Conservation (phyloP, 2,329 filamentous ascomycete genomes). For the Colletotrichum higginsianum region DNA sequence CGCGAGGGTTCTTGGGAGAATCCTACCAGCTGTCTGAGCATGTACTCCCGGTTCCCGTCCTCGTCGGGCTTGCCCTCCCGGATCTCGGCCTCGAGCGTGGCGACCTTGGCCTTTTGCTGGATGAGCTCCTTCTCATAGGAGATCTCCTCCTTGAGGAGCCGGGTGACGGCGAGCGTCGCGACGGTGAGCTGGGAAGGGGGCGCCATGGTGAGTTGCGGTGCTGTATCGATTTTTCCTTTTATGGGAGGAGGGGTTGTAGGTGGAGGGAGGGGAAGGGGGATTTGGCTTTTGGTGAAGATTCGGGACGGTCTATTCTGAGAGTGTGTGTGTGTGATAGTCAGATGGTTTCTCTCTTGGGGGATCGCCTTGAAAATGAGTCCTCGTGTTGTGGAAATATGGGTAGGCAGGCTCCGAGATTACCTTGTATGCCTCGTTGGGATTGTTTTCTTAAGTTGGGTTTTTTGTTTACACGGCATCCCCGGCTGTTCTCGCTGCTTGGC, state of each 20-base stretch:
- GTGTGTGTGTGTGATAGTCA: neutral
- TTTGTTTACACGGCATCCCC: slow-evolving; percentile 39
- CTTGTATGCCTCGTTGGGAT: slow-evolving; percentile 13
- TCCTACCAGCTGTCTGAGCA: slow-evolving; percentile 88
- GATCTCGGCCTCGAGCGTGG: slow-evolving; percentile 76
- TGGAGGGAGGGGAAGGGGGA: neutral
- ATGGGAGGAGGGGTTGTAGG: too few relatives aligned
- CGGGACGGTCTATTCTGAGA: neutral
- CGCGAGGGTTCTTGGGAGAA: neutral
- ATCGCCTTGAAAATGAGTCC: neutral
- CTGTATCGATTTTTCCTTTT: neutral
- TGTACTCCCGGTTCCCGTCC: slow-evolving; percentile 83
- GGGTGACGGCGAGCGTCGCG: slow-evolving; percentile 82
- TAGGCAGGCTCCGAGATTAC: neutral
- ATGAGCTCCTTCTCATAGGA: slow-evolving; percentile 91
- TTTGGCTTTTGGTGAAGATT: neutral
- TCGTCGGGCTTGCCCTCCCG: slow-evolving; percentile 64
- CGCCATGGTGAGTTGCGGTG: slow-evolving; percentile 70
- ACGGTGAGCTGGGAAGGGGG: slow-evolving; percentile 84
- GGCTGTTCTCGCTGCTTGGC: slow-evolving; percentile 28
- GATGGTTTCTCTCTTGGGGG: neutral
- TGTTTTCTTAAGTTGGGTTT: slow-evolving; percentile 25
- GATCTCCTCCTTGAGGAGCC: slow-evolving; percentile 91
- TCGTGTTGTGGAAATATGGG: neutral
- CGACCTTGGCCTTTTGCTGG: slow-evolving; percentile 80